Evolutionary conservation across 805 yeast genomes (phyloP).

Genomic region (Zygosaccharomyces rouxii): DNA sequence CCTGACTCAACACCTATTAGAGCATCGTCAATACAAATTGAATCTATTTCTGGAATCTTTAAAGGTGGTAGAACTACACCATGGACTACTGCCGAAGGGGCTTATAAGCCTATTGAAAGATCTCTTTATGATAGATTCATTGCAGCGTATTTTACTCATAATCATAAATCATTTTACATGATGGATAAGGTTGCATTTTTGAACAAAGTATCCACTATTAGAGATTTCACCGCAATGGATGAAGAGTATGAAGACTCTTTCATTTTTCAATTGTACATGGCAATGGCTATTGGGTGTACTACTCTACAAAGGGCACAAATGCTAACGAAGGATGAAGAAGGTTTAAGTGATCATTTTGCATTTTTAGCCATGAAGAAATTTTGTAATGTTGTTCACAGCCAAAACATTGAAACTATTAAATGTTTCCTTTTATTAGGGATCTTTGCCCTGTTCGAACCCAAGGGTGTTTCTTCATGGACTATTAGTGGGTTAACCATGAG

Average conservation of each 20-base stretch:
- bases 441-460: conserved; percentile 48
- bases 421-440: conserved; percentile 44
- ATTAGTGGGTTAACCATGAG: conserved; percentile 46
- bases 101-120: conserved; percentile 31
- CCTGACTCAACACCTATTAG: conserved; percentile 29
- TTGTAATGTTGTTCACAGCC: conserved; percentile 37
- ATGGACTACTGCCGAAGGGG: conserved; percentile 26
- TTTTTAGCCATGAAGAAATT: conserved; percentile 41
- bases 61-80: conserved; percentile 31
- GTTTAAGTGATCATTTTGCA: conserved; percentile 40
- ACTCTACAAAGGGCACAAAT: conserved; percentile 42
- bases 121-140: conserved; percentile 37
- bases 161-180: conserved; percentile 43
- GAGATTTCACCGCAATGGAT: conserved; percentile 32
- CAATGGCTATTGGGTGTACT: conserved; percentile 52
- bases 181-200: conserved; percentile 39
- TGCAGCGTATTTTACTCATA: conserved; percentile 44
- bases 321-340: conserved; percentile 35
- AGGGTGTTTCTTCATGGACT: conserved; percentile 50
- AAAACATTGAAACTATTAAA: conserved; percentile 40
- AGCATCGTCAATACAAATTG: conserved; percentile 32
- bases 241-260: conserved; percentile 25
- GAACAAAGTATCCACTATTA: conserved; percentile 31
- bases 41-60: conserved; percentile 27
- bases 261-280: conserved; percentile 47